phyloP scores from a whole-genome alignment of 345 rosid genomes.

The Rubroshorea leprosula region DNA sequence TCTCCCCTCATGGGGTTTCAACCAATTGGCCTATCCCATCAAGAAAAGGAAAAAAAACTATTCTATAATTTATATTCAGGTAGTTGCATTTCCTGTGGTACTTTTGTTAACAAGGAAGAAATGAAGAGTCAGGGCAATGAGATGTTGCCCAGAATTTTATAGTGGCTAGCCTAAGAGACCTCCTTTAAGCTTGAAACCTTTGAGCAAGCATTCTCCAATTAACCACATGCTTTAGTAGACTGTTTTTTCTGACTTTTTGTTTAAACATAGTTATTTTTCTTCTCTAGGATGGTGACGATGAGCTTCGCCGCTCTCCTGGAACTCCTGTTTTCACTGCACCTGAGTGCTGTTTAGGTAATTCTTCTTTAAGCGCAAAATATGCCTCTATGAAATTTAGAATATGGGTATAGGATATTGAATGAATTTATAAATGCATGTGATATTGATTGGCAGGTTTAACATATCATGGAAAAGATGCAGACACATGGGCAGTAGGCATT shows the following conservation, averaged over 20 bases:
- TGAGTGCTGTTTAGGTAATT: slow-evolving; percentile 79
- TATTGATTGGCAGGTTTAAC: slow-evolving; percentile 49
- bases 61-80: no score
- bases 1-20: no score
- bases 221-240: background rate
- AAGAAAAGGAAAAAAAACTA: no score
- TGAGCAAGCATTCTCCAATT: no score
- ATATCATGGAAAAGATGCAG: slow-evolving; percentile 83
- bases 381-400: background rate
- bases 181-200: no score
- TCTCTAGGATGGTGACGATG: slow-evolving; percentile 78
- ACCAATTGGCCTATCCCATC: no score
- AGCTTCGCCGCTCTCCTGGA: slow-evolving; percentile 87
- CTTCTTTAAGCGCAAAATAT: background rate
- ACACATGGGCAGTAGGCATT: slow-evolving; percentile 92
- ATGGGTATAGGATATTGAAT: background rate
- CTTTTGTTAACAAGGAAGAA: no score
- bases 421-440: slow-evolving; percentile 3
- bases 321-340: slow-evolving; percentile 98
- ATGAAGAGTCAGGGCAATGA: no score
- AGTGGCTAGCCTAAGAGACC: no score
- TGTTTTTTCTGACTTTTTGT: background rate
- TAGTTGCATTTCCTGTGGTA: no score
- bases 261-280: background rate
- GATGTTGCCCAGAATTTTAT: no score